These are phyloP conservation scores for Ceratopteris richardii DNA, from an alignment of 75 land plant genomes.

Conservation along the genomic window DNA sequence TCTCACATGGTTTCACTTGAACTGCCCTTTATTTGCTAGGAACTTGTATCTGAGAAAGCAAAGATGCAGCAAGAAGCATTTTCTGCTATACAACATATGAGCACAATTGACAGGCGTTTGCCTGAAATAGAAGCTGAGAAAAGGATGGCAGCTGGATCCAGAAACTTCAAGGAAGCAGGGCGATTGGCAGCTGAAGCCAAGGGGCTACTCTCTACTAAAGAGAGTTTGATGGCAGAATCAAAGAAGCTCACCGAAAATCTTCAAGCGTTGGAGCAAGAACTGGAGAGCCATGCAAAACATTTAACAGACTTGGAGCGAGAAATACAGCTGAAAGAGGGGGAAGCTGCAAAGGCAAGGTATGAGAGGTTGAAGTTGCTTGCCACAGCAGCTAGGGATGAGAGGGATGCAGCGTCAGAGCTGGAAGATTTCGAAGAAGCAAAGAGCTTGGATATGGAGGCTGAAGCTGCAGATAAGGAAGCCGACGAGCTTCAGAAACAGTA, in stretches of 20 bases:
- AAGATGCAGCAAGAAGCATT: slow-evolving; percentile 51
- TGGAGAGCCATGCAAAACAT: slow-evolving; percentile 18
- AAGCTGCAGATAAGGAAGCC: slow-evolving; percentile 63
- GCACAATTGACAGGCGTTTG: slow-evolving; percentile 53
- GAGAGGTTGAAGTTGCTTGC: slow-evolving; percentile 55
- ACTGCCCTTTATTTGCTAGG: slow-evolving; percentile 25
- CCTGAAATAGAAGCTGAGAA: slow-evolving; percentile 86
- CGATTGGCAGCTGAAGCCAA: slow-evolving; percentile 75
- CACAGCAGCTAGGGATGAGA: slow-evolving; percentile 62
- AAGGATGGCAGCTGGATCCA: slow-evolving; percentile 72
- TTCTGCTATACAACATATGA: slow-evolving; percentile 45
- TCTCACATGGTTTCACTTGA: not conserved
- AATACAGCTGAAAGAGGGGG: slow-evolving; percentile 47
- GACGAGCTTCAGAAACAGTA: slow-evolving; percentile 36
- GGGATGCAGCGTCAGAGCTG: slow-evolving; percentile 52
- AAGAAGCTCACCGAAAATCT: slow-evolving; percentile 28
- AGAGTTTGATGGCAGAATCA: slow-evolving; percentile 23
- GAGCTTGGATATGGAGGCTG: slow-evolving; percentile 54
- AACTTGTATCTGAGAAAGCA: slow-evolving; percentile 44
- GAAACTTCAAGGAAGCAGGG: slow-evolving; percentile 88
- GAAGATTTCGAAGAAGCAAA: slow-evolving; percentile 65
- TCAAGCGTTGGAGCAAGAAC: slow-evolving; percentile 39
- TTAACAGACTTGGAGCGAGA: slow-evolving; percentile 43
- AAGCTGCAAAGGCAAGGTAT: slow-evolving; percentile 49
- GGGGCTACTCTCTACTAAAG: slow-evolving; percentile 43